A percentile compares a stretch with the other conserved stretches of the same genome.
These are phyloP conservation scores for Aspergillus vadensis DNA, from an alignment of 2,329 filamentous ascomycete species.

Conservation along the genomic window DNA sequence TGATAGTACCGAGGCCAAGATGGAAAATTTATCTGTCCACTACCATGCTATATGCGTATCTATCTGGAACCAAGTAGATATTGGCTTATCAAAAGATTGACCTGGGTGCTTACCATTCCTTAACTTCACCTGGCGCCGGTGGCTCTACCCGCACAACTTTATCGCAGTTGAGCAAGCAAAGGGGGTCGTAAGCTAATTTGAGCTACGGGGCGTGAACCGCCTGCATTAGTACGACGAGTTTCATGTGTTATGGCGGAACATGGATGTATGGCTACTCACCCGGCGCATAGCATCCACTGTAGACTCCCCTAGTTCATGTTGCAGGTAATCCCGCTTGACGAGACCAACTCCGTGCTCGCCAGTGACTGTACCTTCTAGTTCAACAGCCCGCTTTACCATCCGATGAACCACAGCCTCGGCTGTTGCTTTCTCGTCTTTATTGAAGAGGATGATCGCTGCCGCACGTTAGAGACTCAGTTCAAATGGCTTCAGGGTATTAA, in stretches of 20 bases:
- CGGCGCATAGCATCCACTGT: constrained; percentile 68
- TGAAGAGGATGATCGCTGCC: constrained; percentile 63
- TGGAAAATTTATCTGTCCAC: not conserved
- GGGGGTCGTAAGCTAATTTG: constrained; percentile 66
- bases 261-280: constrained; percentile 43
- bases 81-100: not conserved
- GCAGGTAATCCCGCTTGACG: constrained; percentile 67
- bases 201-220: constrained; percentile 44
- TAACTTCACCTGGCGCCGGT: constrained; percentile 53
- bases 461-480: constrained; percentile 1
- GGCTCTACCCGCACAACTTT: constrained; percentile 62
- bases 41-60: not conserved
- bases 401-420: constrained; percentile 64
- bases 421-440: constrained; percentile 57
- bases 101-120: constrained; percentile 41
- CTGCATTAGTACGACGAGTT: constrained; percentile 16
- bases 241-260: not conserved
- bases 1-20: too few relatives aligned
- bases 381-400: constrained; percentile 70
- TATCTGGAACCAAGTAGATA: not conserved
- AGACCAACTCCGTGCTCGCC: constrained; percentile 72
- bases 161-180: constrained; percentile 66
- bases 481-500: not conserved
- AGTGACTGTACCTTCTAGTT: constrained; percentile 71
- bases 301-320: constrained; percentile 61